Evolutionary conservation across 495 filamentous ascomycete species (phyloP), one percentile per base, ranked within the genome.

Genomic region (Penicillium manginii): DNA sequence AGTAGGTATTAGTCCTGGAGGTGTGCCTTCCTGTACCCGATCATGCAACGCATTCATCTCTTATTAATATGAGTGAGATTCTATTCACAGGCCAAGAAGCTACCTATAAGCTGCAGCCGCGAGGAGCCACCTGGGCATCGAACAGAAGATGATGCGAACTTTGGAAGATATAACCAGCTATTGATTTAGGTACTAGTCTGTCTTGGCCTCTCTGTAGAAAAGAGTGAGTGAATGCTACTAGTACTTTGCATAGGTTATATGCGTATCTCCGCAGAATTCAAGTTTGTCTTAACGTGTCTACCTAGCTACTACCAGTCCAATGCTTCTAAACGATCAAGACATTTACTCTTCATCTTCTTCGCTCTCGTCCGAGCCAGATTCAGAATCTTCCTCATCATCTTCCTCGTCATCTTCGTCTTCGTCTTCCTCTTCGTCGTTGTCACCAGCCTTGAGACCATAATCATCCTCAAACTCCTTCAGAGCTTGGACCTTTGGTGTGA

Each of bases 401-500:
- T 84, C 80, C 0, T 82, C 81, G 0, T 86, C 78, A 6, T 83
- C 81, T 0, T 86, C 85, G 0, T 86, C 85, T 0, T 90, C 86
- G 0, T 86, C 84, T 0, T 84, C 84, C 0, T 82, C 81, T 0
- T 85, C 85, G 0, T 86, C 86, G 0, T 90, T 86, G 10, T 86
- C 86, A 0, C 90, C 87, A 10, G 73, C 80, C 73, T 89, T 83
- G 26, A 97, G 72, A 5, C 93, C 94, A 72, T 98, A 98, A 70
- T 92, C 91, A 64, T 97, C 91, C 69, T 96, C 85, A 70, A 96
- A 98, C 54, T 86, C 83, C 53, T 87, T 85, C 46, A 98, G 78
- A n/a, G 84, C 67, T 64, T 89, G 86, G 23, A 92, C 80, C 54
- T 88, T 79, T 0, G 90, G 88, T 59, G 85, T 87, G 81, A 96